A percentile compares a stretch with the other conserved stretches of the same genome.
Conservation (phyloP, 2,329 filamentous ascomycete species). For the Sordariomycetes sp. region DNA sequence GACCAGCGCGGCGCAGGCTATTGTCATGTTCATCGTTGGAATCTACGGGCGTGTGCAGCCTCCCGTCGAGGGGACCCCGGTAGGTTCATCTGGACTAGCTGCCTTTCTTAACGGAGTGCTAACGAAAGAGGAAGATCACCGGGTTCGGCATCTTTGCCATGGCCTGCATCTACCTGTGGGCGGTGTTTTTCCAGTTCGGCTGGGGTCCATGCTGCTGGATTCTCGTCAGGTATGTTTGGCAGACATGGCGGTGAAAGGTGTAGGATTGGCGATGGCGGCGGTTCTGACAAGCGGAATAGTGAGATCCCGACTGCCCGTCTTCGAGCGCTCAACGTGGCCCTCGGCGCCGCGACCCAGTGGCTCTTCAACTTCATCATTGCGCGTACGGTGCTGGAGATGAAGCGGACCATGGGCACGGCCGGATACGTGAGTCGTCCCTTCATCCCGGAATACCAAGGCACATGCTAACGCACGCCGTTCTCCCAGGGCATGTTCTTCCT, state of each 20-base stretch:
- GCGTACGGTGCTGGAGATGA: constrained; percentile 21
- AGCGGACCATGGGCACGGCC: constrained; percentile 27
- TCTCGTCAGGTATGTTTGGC: constrained; percentile 34
- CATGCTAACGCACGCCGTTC: background rate
- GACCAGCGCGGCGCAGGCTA: constrained; percentile 51
- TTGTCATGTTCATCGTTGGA: constrained; percentile 61
- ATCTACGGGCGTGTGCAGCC: constrained; percentile 55
- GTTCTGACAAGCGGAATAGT: constrained; percentile 16
- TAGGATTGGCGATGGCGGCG: background rate
- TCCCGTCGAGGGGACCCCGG: constrained; percentile 38
- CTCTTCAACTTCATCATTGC: constrained; percentile 67
- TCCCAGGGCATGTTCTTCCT: constrained; percentile 53
- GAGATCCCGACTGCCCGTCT: constrained; percentile 61
- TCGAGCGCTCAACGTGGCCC: constrained; percentile 54
- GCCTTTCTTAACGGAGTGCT: background rate
- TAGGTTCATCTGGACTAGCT: constrained; percentile 11
- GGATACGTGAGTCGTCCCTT: constrained; percentile 23
- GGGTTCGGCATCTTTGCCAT: constrained; percentile 60
- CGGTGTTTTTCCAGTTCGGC: constrained; percentile 56
- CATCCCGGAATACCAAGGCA: constrained; percentile 4
- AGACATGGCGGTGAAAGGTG: background rate
- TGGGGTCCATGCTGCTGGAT: constrained; percentile 69
- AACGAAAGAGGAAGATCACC: constrained; percentile 32
- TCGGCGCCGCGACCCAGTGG: constrained; percentile 62
- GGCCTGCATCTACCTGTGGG: constrained; percentile 63